Base-by-base conservation (phyloP, 1,139 yeast species). In the Neolecta irregularis region DNA sequence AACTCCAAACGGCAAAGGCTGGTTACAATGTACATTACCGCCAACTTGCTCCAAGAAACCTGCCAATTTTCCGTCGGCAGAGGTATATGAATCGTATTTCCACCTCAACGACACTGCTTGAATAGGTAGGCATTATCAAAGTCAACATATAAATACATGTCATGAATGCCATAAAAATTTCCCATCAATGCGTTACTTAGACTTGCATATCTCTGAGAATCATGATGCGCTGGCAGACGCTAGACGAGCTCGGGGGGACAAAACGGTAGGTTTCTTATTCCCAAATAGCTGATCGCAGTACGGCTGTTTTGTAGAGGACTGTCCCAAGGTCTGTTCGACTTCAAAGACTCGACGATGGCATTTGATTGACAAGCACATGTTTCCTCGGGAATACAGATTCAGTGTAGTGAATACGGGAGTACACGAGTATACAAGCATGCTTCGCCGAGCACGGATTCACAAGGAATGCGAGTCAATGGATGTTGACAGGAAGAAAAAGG, bases 221-320 rank as follows among this genome's bases (percentile, higher is more conserved):
- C 77, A 72, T 45, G 65, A 69, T 46, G 70, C 74, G 2, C 60
- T 70, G 32, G 47, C 53, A n/a, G 48, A 46, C 17, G 53, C 61
- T 2, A 46, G 48, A 30, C 48, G 50, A 34, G 65, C 63, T 28
- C 47, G 49, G 13, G 70, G 69, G 0, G 60, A 54, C 43, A 35
- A 32, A 31, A 39, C 38, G 26, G 32, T 36, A 39, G 2, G 31
- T 12, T 2, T 15, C 12, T 16, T 6, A 11, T 20, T 20, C 8
- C 12, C 3, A 2, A 16, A 16, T 9, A 12, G 4, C 19, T 12
- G 7, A 16, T 7, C 9, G 22, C 13, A 28, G 31, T 65, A 54
- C 39, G 50, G 48, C 28, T 71, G 76, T 43, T 60, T 65, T 33
- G 58, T 50, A 15, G 41, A 42, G 3, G 51, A 46, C 4, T 70